phyloP scores from a whole-genome alignment of 2,329 filamentous ascomycete genomes.

The Stachybotrys elegans region DNA sequence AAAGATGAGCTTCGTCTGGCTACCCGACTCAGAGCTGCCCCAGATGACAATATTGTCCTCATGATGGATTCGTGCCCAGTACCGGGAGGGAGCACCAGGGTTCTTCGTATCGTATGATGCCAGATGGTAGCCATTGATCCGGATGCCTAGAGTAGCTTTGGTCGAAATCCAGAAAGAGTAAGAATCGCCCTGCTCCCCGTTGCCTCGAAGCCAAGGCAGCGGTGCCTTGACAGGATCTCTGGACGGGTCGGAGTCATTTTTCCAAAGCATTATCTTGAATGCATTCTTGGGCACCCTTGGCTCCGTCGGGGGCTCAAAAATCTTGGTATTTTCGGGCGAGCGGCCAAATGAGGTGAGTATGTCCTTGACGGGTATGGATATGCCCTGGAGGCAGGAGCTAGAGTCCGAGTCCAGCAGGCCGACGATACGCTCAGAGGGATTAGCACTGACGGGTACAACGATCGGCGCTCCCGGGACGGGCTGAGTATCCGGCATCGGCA shows the following conservation, averaged over 20 bases:
- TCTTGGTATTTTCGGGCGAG: constrained; percentile 59
- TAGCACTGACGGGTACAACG: constrained; percentile 27
- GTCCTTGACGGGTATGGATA: constrained; percentile 61
- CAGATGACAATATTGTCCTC: constrained; percentile 76
- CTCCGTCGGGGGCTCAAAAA: constrained; percentile 60
- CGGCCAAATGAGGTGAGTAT: constrained; percentile 76
- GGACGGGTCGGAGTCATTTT: constrained; percentile 58
- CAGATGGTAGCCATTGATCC: constrained; percentile 68
- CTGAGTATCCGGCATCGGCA: constrained; percentile 29
- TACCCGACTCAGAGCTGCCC: constrained; percentile 37
- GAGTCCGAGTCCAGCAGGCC: constrained; percentile 62
- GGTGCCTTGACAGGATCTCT: constrained; percentile 50
- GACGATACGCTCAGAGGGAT: constrained; percentile 36
- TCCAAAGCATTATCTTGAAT: constrained; percentile 72
- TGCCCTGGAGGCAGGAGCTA: constrained; percentile 58
- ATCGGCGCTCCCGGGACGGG: constrained; percentile 27
- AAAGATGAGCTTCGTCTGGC: constrained; percentile 43
- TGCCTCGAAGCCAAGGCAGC: constrained; percentile 34
- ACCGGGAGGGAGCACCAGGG: constrained; percentile 46
- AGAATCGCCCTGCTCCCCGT: constrained; percentile 39
- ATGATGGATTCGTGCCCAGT: constrained; percentile 67
- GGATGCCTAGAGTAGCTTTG: constrained; percentile 70
- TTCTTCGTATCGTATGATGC: constrained; percentile 50
- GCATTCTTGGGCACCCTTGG: constrained; percentile 75
- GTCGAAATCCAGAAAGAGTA: constrained; percentile 73